These are phyloP conservation scores for Cetradonia linearis DNA, from an alignment of 495 filamentous ascomycete genomes.

Conservation along the genomic window DNA sequence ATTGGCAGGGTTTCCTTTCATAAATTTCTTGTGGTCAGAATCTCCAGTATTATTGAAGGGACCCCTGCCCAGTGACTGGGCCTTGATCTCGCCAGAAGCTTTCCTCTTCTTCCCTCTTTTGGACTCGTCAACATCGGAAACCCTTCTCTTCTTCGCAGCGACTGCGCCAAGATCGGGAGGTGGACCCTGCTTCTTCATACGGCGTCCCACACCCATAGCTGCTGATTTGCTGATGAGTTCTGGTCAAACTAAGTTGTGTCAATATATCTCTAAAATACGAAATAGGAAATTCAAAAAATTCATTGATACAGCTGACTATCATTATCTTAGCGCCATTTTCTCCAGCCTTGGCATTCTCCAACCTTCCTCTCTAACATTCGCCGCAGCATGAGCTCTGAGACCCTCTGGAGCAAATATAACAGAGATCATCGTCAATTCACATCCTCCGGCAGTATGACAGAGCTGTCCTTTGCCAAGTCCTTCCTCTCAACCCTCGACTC, in stretches of 20 bases:
- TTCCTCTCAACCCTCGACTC: slow-evolving; percentile 73
- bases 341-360: slow-evolving; percentile 6
- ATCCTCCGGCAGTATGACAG: slow-evolving; percentile 52
- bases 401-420: slow-evolving; percentile 7
- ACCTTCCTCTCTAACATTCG: background rate
- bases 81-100: slow-evolving; percentile 26
- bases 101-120: slow-evolving; percentile 41
- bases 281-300: slow-evolving; percentile 1
- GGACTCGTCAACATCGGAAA: slow-evolving; percentile 39
- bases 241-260: background rate
- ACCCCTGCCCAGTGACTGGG: slow-evolving; percentile 24
- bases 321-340: slow-evolving; percentile 14
- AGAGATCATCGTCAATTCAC: background rate
- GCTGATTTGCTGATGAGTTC: background rate
- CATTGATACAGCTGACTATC: slow-evolving; percentile 9
- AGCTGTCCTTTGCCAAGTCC: slow-evolving; percentile 69
- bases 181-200: slow-evolving; percentile 90
- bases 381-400: slow-evolving; percentile 9
- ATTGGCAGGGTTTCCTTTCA: slow-evolving; percentile 31
- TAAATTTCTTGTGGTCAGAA: slow-evolving; percentile 25
- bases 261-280: background rate
- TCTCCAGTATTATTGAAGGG: slow-evolving; percentile 22
- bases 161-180: slow-evolving; percentile 75
- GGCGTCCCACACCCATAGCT: slow-evolving; percentile 74
- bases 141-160: slow-evolving; percentile 68